phyloP scores from a whole-genome alignment of 169 alveolate species.

The Ichthyophthirius multifiliis region DNA sequence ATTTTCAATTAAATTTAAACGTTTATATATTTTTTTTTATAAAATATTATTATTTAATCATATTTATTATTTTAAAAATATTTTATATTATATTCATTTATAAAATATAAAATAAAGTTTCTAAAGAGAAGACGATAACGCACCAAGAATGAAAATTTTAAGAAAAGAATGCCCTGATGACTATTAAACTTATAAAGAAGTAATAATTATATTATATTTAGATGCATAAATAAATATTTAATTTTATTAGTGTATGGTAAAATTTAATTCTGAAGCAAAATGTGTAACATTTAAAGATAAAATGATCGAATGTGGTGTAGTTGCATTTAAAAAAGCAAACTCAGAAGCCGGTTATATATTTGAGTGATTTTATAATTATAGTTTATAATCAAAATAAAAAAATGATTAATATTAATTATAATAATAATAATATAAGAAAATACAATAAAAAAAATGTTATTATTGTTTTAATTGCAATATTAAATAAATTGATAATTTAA shows the following conservation, averaged over 20 bases:
- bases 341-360: slow-evolving; percentile 28
- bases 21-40: too few relatives aligned
- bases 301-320: slow-evolving; percentile 42
- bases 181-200: slow-evolving; percentile 18
- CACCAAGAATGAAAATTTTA: slow-evolving; percentile 40
- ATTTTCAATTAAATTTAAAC: too few relatives aligned
- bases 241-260: slow-evolving; percentile 14
- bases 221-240: not conserved
- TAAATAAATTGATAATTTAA: too few relatives aligned
- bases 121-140: slow-evolving; percentile 43
- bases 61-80: not conserved
- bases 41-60: too few relatives aligned
- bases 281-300: slow-evolving; percentile 25
- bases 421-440: too few relatives aligned
- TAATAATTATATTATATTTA: not conserved
- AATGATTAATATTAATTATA: too few relatives aligned
- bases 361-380: too few relatives aligned
- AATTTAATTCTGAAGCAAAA: slow-evolving; percentile 32
- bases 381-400: too few relatives aligned
- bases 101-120: slow-evolving; percentile 19
- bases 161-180: slow-evolving; percentile 35
- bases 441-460: too few relatives aligned
- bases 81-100: not conserved
- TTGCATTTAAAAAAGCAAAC: slow-evolving; percentile 44
- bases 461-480: too few relatives aligned